Percentiles rank a stretch among this genome's conserved stretches.
Evolutionary conservation across 2,329 filamentous ascomycete genomes (phyloP).

Genomic region (Sclerotinia subarctica): DNA sequence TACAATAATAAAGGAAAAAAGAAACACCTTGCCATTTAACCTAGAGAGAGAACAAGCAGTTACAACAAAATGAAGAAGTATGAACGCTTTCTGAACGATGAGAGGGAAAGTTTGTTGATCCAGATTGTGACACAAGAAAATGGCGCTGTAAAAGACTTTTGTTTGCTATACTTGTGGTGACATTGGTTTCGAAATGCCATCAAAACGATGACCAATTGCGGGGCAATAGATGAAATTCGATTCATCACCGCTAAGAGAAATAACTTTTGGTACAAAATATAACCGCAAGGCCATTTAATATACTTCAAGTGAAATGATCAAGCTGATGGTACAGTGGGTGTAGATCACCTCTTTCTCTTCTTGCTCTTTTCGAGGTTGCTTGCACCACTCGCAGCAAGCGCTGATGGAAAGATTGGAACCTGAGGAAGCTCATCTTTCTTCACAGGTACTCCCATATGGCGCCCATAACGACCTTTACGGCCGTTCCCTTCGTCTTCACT

Average conservation of each 20-base stretch:
- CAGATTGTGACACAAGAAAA: conserved; percentile 1
- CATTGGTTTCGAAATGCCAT: neutral
- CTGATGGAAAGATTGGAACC: conserved; percentile 36
- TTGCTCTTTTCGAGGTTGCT: conserved; percentile 57
- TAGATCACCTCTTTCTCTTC: conserved; percentile 61
- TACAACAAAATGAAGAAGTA: conserved; percentile 6
- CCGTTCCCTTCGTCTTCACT: conserved; percentile 98
- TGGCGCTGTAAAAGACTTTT: conserved; percentile 11
- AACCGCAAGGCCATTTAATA: conserved; percentile 5
- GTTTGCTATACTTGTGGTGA: neutral
- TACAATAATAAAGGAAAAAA: conserved; percentile 7
- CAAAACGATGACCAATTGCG: neutral
- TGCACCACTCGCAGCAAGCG: conserved; percentile 35
- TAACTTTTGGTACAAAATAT: conserved; percentile 1
- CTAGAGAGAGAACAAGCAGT: neutral
- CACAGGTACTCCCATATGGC: conserved; percentile 66
- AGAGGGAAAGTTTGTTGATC: neutral
- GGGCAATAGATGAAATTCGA: neutral
- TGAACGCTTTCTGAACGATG: conserved; percentile 7
- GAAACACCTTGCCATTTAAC: conserved; percentile 2
- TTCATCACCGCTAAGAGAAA: neutral
- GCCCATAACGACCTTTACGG: conserved; percentile 85
- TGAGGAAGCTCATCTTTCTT: conserved; percentile 53
- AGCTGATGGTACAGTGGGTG: neutral
- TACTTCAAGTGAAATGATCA: neutral